Evolutionary conservation across 345 rosid species (phyloP), one percentile per base, ranked within the genome.

Genomic region (Alliaria petiolata): DNA sequence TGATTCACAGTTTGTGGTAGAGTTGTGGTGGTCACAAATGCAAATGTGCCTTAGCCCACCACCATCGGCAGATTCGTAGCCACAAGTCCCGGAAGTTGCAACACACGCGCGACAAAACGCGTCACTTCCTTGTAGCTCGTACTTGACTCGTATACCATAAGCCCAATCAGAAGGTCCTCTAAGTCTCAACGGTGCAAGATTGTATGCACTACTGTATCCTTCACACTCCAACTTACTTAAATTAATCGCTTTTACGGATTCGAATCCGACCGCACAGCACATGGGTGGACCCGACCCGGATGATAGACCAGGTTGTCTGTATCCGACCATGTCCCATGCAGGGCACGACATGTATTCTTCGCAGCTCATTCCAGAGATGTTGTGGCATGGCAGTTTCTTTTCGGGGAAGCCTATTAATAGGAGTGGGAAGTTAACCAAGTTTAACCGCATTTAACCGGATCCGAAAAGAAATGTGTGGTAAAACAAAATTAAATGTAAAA

Each of bases 331-430:
- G 17, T 40, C 77, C 98, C 98, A 93, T 0, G 85, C 91, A 1
- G 90, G 91, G 62, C 97, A 93, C 2, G 71, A 80, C 34, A 83
- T 85, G 72, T 91, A 91, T 31, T 89, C 95, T 76, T 89, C 95
- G 14, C 95, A 95, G 16, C 99, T 91, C 96, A 89, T 91, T 0
- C 95, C 96, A 1, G 97, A 91, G 20, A 95, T 89, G 28, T 95
- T 95, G 47, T 85, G 81, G 56, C 96, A 95, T 0, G 99, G 95
- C 46, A 91, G 19, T 67, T 88, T 97, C 84, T 82, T 83, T 52
- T 72, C 87, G 0, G 98, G 96, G 77, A 93, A 91, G 1, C 97
- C 96, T 55, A 81, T 83, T 74, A 85, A 84, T 47, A 28, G 3
- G 13, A 54, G 22, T 34, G 20, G 3, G 7, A 20, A 40, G 22